Evolutionary conservation across 495 filamentous ascomycete genomes (phyloP), one percentile per base, ranked within the genome.

Genomic region (Podospora pseudocomata): DNA sequence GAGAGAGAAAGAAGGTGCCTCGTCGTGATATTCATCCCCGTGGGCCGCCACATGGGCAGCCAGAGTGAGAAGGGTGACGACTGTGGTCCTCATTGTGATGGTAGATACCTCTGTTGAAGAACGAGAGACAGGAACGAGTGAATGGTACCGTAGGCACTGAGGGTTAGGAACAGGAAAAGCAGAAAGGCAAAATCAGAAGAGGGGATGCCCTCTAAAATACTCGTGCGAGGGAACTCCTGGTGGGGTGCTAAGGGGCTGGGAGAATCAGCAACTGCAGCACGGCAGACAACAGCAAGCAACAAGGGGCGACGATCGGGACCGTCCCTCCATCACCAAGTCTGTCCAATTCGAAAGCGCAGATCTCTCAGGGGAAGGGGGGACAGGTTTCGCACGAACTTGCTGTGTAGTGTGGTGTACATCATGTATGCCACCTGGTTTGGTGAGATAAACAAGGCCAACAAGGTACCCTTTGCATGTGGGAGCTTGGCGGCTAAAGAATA

Each of bases 11-110:
- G 74, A 72, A 23, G 39, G 49, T 5, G 60, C 11, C 67, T 68
- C 39, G 20, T 18, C 19, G 44, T 58, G 49, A 53, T 64, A 30
- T 26, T 72, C 56, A 34, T 53, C 67, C 5, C 60, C 60, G 39
- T 67, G 39, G 26, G 74, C 76, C 11, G 71, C 73, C 15, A 72
- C 74, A 65, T 66, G 65, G 23, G 72, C 74, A 30, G 76, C 66
- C 7, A 78, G 64, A 65, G 77, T 69, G 44, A 77, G 58, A 54
- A 81, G 67, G 59, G 73, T 70, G 57, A 69, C 3, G 18, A 63
- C 26, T 11, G 69, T 32, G 66, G 64, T 60, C 75, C 74, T 77
- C 75, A 77, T 77, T 49, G 30, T 67, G 39, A 30, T 23, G 27
- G 23, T 58, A 32, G 55, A 20, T 58, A 26, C 55, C 23, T 64